Evolutionary conservation across 495 filamentous ascomycete species (phyloP), one percentile per base, ranked within the genome.

Genomic region (Tuber magnatum): DNA sequence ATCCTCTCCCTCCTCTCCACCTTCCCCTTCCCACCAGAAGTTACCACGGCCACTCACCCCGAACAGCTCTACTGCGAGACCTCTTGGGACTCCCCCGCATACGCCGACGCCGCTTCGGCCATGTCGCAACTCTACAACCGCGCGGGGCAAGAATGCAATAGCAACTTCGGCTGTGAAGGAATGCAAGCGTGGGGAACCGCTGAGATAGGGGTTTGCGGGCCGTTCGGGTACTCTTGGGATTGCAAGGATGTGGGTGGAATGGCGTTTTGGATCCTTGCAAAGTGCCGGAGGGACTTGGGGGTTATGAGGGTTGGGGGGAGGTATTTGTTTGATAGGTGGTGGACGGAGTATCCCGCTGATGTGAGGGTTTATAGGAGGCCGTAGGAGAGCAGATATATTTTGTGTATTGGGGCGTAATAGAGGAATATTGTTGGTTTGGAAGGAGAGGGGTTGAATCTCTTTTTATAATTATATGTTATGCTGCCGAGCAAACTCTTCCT

Each of bases 291-390:
- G 14, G 56, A 32, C 32, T 35, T 65, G 28, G 56, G 28, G 2
- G 1, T 35, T 35, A 65, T 35, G 56, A 65, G 3, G 28, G 56
- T 35, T 65, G 56, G 56, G 14, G 56, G 56, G 28, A 32, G 56
- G 56, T 65, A 65, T 35, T 65, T 65, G 28, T 65, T 65, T 35
- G 56, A 65, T 65, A 65, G 56, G 14, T 65, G 56, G 56, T 65
- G 56, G 56, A 65, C 56, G 0, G 12, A 4, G 56, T 5, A 18
- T 28, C 56, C 56, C 9, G 56, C 56, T 65, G 56, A 65, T 35
- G 56, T 65, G 56, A 35, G 56, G 28, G 20, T 65, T 35, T 65
- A 65, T 65, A 35, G 56, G 14, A 35, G 28, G 14, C 20, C 0
- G 22, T 56, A 56, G 48, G 28, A 0, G 28, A 0, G 28, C 18